A percentile compares a stretch with the other conserved stretches of the same genome.
Evolutionary conservation across 768 basidiomycete species (phyloP).

Genomic region (Tricholoma bakamatsutake): DNA sequence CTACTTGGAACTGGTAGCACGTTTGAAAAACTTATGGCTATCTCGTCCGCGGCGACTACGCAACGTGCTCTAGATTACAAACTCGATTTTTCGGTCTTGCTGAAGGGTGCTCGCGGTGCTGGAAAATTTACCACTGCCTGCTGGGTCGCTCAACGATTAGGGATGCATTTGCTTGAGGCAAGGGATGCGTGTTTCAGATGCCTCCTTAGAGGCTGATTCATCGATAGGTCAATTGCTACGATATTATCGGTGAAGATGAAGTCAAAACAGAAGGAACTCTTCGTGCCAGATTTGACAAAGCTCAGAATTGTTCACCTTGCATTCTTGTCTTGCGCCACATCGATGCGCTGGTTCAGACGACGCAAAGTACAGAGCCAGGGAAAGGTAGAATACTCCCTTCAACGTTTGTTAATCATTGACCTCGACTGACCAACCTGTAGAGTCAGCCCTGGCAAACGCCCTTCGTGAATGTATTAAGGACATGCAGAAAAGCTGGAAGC

Average conservation of each 20-base stretch:
- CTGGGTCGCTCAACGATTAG: constrained; percentile 53
- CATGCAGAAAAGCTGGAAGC: constrained; percentile 50
- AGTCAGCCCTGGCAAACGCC: constrained; percentile 47
- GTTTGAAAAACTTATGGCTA: constrained; percentile 43
- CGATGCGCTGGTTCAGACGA: constrained; percentile 72
- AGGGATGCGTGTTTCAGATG: not conserved
- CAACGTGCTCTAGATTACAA: constrained; percentile 52
- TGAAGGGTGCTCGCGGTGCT: constrained; percentile 74
- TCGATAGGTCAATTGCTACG: constrained; percentile 78
- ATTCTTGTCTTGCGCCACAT: constrained; percentile 74
- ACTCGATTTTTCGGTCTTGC: constrained; percentile 62
- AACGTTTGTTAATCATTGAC: not conserved
- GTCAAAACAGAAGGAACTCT: constrained; percentile 70
- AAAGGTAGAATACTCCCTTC: constrained; percentile 43
- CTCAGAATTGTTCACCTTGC: constrained; percentile 75
- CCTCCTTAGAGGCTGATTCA: not conserved
- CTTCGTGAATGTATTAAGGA: constrained; percentile 59
- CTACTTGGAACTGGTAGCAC: constrained; percentile 29
- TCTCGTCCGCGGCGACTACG: constrained; percentile 56
- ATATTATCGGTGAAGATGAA: constrained; percentile 73
- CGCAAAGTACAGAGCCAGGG: constrained; percentile 55
- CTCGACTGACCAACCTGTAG: constrained; percentile 28
- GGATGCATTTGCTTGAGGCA: constrained; percentile 79
- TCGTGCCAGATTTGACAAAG: constrained; percentile 70
- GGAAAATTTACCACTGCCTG: constrained; percentile 72